phyloP scores from a whole-genome alignment of 192 early-diverging fungal genomes.

The Gorgonomyces haynaldii region DNA sequence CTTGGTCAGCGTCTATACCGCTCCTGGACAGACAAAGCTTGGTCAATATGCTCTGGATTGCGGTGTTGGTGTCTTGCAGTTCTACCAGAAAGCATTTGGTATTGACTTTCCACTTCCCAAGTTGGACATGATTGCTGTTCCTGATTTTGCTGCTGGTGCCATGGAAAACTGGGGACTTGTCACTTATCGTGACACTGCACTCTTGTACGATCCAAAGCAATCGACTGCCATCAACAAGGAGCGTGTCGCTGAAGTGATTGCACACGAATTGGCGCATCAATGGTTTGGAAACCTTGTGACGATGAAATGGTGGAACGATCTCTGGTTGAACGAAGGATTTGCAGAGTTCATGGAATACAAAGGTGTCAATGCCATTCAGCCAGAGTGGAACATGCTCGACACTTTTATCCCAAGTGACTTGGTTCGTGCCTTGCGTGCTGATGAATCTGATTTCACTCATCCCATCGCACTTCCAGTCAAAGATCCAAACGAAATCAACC shows the following conservation, averaged over 20 bases:
- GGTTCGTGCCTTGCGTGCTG: conserved; percentile 16
- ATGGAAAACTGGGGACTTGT: conserved; percentile 54
- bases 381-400: conserved; percentile 10
- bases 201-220: conserved; percentile 6
- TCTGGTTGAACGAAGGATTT: conserved; percentile 36
- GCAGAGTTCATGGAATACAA: conserved; percentile 23
- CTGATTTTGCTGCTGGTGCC: conserved; percentile 48
- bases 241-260: conserved; percentile 16
- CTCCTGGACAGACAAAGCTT: conserved; percentile 16
- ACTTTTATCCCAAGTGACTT: conserved; percentile 20
- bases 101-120: conserved; percentile 21
- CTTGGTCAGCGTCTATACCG: conserved; percentile 31
- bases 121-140: conserved; percentile 47
- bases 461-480: conserved; percentile 17
- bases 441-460: conserved; percentile 21
- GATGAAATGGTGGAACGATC: conserved; percentile 28
- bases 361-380: conserved; percentile 7
- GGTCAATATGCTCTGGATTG: conserved; percentile 20
- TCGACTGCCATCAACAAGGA: conserved; percentile 11
- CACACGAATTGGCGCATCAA: conserved; percentile 28
- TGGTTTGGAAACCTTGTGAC: conserved; percentile 33
- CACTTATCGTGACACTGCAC: conserved; percentile 8
- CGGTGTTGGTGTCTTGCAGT: conserved; percentile 6
- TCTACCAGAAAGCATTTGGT: conserved; percentile 16
- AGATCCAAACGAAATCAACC: conserved; percentile 21